A percentile compares a stretch with the other conserved stretches of the same genome.
Conservation (phyloP, 2,329 filamentous ascomycete genomes). For the Tricladium varicosporioides region DNA sequence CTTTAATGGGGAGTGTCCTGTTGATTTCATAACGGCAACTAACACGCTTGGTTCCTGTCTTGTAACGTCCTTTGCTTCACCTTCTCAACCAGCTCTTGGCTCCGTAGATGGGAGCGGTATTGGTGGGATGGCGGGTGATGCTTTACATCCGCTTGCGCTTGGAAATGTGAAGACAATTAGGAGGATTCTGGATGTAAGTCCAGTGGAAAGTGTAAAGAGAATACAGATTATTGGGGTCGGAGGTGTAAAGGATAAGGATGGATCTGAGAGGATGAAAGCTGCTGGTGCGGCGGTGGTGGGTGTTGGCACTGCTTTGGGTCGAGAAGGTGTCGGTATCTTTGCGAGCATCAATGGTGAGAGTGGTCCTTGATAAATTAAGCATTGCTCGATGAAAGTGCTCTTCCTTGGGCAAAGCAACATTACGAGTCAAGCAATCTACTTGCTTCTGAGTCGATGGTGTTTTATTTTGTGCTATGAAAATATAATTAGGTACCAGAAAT, state of each 20-base stretch:
- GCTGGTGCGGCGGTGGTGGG: constrained; percentile 67
- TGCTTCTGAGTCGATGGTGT: no score
- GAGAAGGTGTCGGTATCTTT: constrained; percentile 48
- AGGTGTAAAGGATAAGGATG: constrained; percentile 63
- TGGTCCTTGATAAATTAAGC: no score
- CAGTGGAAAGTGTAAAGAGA: constrained; percentile 44
- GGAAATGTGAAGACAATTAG: constrained; percentile 74
- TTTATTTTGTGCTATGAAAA: no score
- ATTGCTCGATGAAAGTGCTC: no score
- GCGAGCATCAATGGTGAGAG: background rate
- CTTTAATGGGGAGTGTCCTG: constrained; percentile 36
- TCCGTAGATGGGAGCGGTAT: constrained; percentile 55
- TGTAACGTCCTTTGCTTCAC: constrained; percentile 42
- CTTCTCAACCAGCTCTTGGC: constrained; percentile 39
- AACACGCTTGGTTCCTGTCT: constrained; percentile 73
- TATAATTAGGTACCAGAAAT: no score
- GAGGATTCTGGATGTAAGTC: constrained; percentile 48
- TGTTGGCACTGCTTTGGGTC: constrained; percentile 67
- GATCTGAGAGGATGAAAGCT: constrained; percentile 62
- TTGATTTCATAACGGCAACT: constrained; percentile 70
- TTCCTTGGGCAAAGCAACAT: no score
- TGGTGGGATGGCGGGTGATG: constrained; percentile 70
- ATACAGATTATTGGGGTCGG: constrained; percentile 70
- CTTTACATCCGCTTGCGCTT: constrained; percentile 70
- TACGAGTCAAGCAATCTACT: no score